Conservation (phyloP, 495 filamentous ascomycete genomes). For the Rhypophila decipiens region DNA sequence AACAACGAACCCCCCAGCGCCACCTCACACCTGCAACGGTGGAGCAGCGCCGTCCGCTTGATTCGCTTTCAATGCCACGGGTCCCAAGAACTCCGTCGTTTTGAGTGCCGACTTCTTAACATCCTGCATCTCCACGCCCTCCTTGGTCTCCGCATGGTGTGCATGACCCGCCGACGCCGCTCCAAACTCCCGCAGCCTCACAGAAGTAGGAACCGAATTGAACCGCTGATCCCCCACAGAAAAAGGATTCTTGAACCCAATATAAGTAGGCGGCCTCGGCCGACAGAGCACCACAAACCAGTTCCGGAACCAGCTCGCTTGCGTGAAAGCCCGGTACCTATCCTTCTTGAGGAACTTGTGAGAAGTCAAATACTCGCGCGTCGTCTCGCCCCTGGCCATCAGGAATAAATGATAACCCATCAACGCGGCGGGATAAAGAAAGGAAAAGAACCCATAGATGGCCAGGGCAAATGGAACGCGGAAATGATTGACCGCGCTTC, state of each 20-base stretch:
- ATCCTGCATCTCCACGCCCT: constrained; percentile 41
- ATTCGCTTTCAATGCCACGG: constrained; percentile 15
- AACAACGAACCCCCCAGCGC: too few species aligned
- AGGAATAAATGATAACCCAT: constrained; percentile 86
- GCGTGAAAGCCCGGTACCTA: constrained; percentile 83
- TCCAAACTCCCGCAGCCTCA: too few species aligned
- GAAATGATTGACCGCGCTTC: constrained; percentile 56
- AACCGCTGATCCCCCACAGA: constrained; percentile 81
- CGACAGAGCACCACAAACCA: constrained; percentile 75
- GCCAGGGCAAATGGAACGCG: constrained; percentile 85
- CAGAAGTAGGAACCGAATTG: constrained; percentile 27
- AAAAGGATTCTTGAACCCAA: constrained; percentile 76
- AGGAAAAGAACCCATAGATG: constrained; percentile 68
- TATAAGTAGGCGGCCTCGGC: constrained; percentile 81
- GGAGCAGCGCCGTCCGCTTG: neutral
- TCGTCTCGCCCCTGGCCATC: constrained; percentile 85
- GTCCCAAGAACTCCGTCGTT: constrained; percentile 26
- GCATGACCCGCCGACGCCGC: neutral
- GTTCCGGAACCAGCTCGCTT: constrained; percentile 69
- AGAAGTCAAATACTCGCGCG: constrained; percentile 88
- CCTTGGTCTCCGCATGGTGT: constrained; percentile 15
- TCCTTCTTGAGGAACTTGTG: constrained; percentile 91
- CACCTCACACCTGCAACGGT: too few species aligned
- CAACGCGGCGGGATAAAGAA: constrained; percentile 77
- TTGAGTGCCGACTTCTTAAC: constrained; percentile 16